Percentiles rank a stretch among this genome's conserved stretches.
phyloP scores from a whole-genome alignment of 257 asterid species.

The Catharanthus roseus region DNA sequence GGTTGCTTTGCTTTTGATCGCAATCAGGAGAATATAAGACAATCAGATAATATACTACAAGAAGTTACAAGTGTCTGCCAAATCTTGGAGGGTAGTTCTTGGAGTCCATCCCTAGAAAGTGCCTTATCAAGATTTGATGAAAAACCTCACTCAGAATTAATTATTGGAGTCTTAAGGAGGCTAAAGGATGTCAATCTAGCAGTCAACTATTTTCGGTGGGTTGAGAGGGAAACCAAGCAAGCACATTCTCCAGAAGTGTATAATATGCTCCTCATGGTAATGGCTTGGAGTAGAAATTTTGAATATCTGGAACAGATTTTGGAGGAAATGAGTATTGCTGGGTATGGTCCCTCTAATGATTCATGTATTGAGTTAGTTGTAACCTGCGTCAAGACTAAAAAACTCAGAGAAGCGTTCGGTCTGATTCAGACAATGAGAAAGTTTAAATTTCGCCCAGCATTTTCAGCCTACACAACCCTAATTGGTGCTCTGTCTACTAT shows the following conservation, averaged over 20 bases:
- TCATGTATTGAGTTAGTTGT: slow-evolving; percentile 58
- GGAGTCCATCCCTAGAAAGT: slow-evolving; percentile 74
- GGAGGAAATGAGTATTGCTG: slow-evolving; percentile 89
- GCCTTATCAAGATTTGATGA: slow-evolving; percentile 44
- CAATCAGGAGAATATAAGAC: slow-evolving; percentile 28
- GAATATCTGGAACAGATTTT: slow-evolving; percentile 50
- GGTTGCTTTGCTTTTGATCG: slow-evolving; percentile 26
- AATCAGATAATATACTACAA: slow-evolving; percentile 28
- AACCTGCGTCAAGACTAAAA: slow-evolving; percentile 42
- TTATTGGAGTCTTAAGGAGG: slow-evolving; percentile 75
- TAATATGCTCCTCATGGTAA: slow-evolving; percentile 62
- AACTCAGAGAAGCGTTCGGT: slow-evolving; percentile 59
- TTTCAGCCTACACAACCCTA: slow-evolving; percentile 89
- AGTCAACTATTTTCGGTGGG: slow-evolving; percentile 70
- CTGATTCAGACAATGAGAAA: slow-evolving; percentile 77
- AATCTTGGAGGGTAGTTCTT: slow-evolving; percentile 54
- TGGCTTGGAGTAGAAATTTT: slow-evolving; percentile 54
- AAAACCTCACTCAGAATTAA: slow-evolving; percentile 46
- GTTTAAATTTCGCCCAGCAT: slow-evolving; percentile 77
- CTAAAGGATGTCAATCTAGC: slow-evolving; percentile 61
- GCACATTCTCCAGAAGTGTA: slow-evolving; percentile 65
- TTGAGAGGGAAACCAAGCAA: slow-evolving; percentile 50
- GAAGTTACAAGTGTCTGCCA: slow-evolving; percentile 47
- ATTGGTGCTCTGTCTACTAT: slow-evolving; percentile 69
- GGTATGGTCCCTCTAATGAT: slow-evolving; percentile 56